phyloP scores from a whole-genome alignment of 352 stramenopile genomes.

The Pythium diclinum region DNA sequence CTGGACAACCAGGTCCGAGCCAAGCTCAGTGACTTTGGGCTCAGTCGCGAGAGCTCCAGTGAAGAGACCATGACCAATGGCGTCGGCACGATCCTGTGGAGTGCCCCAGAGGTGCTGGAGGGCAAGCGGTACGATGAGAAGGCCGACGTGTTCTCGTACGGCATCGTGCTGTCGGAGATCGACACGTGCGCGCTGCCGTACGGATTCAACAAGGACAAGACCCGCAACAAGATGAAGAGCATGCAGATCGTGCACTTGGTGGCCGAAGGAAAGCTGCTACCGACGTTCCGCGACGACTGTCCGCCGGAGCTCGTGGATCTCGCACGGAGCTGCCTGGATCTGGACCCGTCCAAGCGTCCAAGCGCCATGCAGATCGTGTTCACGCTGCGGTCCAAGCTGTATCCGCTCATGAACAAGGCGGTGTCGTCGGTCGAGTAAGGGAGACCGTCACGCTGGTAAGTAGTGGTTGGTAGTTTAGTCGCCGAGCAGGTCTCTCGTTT shows the following conservation, averaged over 20 bases:
- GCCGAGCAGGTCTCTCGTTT: not conserved
- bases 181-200: conserved; percentile 74
- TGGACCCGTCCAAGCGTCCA: conserved; percentile 56
- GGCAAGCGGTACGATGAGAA: conserved; percentile 77
- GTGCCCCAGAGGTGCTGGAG: conserved; percentile 62
- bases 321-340: conserved; percentile 54
- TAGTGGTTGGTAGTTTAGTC: not conserved
- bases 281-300: conserved; percentile 68
- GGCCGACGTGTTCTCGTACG: conserved; percentile 75
- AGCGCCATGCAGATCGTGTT: conserved; percentile 71
- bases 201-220: conserved; percentile 51
- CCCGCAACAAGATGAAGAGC: conserved; percentile 66
- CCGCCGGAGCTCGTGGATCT: conserved; percentile 49
- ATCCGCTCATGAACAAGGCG: conserved; percentile 30
- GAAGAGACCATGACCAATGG: conserved; percentile 80
- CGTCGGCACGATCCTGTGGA: conserved; percentile 75
- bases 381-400: conserved; percentile 53
- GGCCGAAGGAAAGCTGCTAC: conserved; percentile 68
- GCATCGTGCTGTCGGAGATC: conserved; percentile 72
- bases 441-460: not conserved
- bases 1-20: conserved; percentile 55
- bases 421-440: conserved; percentile 17
- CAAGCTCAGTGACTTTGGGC: conserved; percentile 73
- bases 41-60: conserved; percentile 59
- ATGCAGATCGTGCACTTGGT: conserved; percentile 85